Evolutionary conservation across 768 basidiomycete genomes (phyloP).

Genomic region (Lactarius sanguifluus): DNA sequence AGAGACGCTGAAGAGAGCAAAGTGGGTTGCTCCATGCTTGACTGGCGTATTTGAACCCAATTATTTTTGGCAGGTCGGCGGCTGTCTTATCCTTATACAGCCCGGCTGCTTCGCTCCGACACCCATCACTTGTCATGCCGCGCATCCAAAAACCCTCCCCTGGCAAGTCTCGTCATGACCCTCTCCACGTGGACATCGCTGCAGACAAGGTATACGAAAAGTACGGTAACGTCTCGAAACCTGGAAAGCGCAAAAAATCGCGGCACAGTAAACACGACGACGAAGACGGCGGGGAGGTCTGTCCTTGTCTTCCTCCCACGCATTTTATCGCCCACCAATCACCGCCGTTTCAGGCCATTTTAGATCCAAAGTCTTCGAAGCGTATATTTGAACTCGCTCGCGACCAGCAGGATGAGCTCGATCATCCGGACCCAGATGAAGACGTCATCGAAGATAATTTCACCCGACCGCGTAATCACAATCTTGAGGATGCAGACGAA

Average conservation of each 20-base stretch:
- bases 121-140: constrained; percentile 52
- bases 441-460: constrained; percentile 34
- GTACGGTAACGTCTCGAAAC: constrained; percentile 75
- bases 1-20: neutral
- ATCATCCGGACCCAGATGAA: constrained; percentile 38
- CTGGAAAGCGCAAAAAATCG: constrained; percentile 71
- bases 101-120: neutral
- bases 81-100: neutral
- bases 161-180: constrained; percentile 75
- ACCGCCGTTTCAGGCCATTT: constrained; percentile 48
- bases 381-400: constrained; percentile 90
- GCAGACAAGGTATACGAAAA: constrained; percentile 75
- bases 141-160: constrained; percentile 49
- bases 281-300: constrained; percentile 45
- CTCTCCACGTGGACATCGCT: constrained; percentile 79
- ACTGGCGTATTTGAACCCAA: neutral
- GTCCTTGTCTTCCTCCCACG: constrained; percentile 10
- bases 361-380: constrained; percentile 80
- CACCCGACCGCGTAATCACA: constrained; percentile 33
- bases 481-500: constrained; percentile 42
- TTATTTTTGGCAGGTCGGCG: neutral
- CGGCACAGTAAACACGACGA: constrained; percentile 42
- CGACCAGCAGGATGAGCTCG: constrained; percentile 89
- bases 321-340: neutral
- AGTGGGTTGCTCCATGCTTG: neutral